Percentiles rank a stretch among this genome's conserved stretches.
phyloP scores from a whole-genome alignment of 1,284 basidiomycete species.

The Coniferiporia sulphurascens region DNA sequence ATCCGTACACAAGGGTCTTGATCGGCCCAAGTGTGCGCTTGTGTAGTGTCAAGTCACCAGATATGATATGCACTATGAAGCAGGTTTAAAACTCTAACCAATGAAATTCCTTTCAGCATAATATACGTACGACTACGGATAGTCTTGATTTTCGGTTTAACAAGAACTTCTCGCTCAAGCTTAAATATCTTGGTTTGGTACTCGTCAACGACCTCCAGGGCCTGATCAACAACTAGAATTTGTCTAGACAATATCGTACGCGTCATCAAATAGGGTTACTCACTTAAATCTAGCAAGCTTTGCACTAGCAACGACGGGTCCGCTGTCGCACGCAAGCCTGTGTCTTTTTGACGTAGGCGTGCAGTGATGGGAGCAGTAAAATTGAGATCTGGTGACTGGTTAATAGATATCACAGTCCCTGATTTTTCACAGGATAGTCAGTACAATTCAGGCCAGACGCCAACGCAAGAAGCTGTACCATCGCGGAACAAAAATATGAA shows the following conservation, averaged over 20 bases:
- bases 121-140: conserved; percentile 48
- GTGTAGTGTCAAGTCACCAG: conserved; percentile 64
- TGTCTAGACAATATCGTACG: not conserved
- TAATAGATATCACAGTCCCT: conserved; percentile 62
- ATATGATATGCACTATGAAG: conserved; percentile 58
- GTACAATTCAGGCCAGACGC: not conserved
- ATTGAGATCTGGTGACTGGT: conserved; percentile 38
- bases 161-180: conserved; percentile 53
- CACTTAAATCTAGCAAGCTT: conserved; percentile 57
- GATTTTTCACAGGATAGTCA: not conserved
- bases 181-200: conserved; percentile 58
- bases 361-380: conserved; percentile 53
- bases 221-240: conserved; percentile 56
- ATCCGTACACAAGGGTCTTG: conserved; percentile 59
- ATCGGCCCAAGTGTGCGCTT: conserved; percentile 67
- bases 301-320: conserved; percentile 61
- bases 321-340: conserved; percentile 51
- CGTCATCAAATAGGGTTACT: conserved; percentile 19
- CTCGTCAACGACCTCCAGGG: conserved; percentile 61
- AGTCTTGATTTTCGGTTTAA: conserved; percentile 54
- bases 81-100: not conserved
- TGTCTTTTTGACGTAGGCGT: conserved; percentile 52
- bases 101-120: not conserved
- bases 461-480: conserved; percentile 33
- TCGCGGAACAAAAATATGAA: conserved; percentile 62